Percentiles rank a stretch among this genome's conserved stretches.
phyloP scores from a whole-genome alignment of 768 basidiomycete genomes.

The Mrakia frigida region DNA sequence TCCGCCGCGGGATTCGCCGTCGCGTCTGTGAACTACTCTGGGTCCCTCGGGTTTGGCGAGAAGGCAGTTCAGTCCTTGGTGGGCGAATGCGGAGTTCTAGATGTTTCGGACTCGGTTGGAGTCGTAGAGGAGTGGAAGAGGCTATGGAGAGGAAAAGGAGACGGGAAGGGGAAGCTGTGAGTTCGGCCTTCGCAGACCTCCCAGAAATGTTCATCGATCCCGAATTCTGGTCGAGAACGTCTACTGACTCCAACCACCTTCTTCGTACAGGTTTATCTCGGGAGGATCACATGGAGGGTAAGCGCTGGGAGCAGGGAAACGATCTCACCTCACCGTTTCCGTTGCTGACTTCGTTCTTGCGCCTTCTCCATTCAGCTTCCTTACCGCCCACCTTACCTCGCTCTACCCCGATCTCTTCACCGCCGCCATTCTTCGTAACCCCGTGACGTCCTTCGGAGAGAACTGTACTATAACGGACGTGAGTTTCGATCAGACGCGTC shows the following conservation, averaged over 20 bases:
- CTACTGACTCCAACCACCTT: neutral
- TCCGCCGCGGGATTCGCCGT: constrained; percentile 51
- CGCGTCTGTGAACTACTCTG: constrained; percentile 62
- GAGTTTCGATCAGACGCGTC: constrained; percentile 1
- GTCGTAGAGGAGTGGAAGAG: constrained; percentile 53
- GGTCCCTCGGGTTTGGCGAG: constrained; percentile 63
- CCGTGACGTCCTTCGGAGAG: constrained; percentile 61
- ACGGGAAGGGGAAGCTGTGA: constrained; percentile 16
- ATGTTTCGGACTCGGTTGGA: constrained; percentile 61
- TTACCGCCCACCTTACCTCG: constrained; percentile 49
- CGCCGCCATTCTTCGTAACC: constrained; percentile 62
- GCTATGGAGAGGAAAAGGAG: constrained; percentile 34
- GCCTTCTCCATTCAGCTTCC: constrained; percentile 39
- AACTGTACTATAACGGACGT: constrained; percentile 54
- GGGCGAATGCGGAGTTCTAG: constrained; percentile 59
- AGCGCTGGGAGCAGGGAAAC: constrained; percentile 37
- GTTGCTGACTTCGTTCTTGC: constrained; percentile 37
- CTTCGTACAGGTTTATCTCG: constrained; percentile 45
- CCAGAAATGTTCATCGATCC: too few species aligned
- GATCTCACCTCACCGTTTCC: neutral
- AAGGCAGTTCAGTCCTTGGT: constrained; percentile 54
- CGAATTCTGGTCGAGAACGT: too few species aligned
- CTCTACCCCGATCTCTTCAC: constrained; percentile 59
- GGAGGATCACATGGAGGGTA: constrained; percentile 73
- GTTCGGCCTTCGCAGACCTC: constrained; percentile 5